Conservation (phyloP, 768 basidiomycete genomes). For the Kwoniella sp. region DNA sequence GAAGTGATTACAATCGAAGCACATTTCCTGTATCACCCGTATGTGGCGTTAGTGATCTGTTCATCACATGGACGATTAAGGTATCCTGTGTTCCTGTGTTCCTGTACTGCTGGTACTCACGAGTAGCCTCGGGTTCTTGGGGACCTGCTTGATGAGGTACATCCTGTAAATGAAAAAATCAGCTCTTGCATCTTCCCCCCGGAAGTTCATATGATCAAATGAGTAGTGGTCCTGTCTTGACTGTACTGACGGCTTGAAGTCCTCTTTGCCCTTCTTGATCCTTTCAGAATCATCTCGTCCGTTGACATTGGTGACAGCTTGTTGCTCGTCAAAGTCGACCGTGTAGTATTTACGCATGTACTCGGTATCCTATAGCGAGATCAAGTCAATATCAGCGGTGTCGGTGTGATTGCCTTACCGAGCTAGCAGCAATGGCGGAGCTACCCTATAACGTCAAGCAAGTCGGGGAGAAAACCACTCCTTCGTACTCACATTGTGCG, state of each 20-base stretch:
- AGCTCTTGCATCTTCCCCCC: no score
- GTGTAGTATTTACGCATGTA: conserved; percentile 58
- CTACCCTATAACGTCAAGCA: no score
- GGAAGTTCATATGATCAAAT: no score
- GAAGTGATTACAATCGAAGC: conserved; percentile 53
- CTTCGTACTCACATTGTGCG: conserved; percentile 58
- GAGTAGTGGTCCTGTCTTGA: no score
- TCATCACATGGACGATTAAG: no score
- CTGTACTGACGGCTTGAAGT: conserved; percentile 55
- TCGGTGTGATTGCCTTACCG: no score
- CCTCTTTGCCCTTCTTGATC: conserved; percentile 47
- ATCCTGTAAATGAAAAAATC: conserved; percentile 41
- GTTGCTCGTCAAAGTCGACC: conserved; percentile 49
- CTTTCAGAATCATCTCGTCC: conserved; percentile 56
- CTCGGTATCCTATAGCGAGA: conserved; percentile 46
- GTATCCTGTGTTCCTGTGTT: no score
- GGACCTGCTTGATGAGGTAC: conserved; percentile 58
- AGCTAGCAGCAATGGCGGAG: no score
- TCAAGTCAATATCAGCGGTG: no score
- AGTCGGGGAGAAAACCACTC: no score
- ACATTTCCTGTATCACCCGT: conserved; percentile 56
- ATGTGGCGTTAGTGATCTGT: conserved; percentile 12
- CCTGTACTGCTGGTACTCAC: conserved; percentile 27
- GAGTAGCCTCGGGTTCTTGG: conserved; percentile 51
- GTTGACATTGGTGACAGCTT: conserved; percentile 49